phyloP scores from a whole-genome alignment of 1,139 yeast genomes.

The Kurtzmaniella quercitrusa region DNA sequence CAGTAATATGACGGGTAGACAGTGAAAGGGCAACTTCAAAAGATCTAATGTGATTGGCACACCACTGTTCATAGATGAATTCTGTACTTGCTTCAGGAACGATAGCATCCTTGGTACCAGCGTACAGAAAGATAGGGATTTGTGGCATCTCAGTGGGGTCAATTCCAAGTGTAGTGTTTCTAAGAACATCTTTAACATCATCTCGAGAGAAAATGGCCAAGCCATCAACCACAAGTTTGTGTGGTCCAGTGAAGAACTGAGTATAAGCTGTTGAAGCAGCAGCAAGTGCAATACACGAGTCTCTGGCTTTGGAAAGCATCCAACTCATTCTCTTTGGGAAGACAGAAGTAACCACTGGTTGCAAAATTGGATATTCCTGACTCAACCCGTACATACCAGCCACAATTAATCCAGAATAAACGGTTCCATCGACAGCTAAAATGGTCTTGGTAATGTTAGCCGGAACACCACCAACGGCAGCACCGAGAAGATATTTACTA shows the following conservation, averaged over 20 bases:
- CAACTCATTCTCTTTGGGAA: neutral
- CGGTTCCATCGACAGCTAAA: slow-evolving; percentile 19
- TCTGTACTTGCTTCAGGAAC: slow-evolving; percentile 21
- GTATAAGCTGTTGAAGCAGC: slow-evolving; percentile 1
- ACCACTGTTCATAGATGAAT: slow-evolving; percentile 28
- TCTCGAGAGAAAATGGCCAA: slow-evolving; percentile 13
- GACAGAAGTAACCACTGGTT: neutral
- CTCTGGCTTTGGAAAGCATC: neutral
- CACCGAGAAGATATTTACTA: slow-evolving; percentile 19
- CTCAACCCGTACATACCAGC: slow-evolving; percentile 23
- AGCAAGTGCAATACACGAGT: slow-evolving; percentile 3
- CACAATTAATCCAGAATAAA: slow-evolving; percentile 25
- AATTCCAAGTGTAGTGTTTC: slow-evolving; percentile 20
- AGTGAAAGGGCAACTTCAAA: slow-evolving; percentile 24
- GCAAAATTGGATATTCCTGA: slow-evolving; percentile 22
- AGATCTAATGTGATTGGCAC: slow-evolving; percentile 26
- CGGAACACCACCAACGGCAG: slow-evolving; percentile 30
- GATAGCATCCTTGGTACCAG: slow-evolving; percentile 25
- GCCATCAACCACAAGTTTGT: slow-evolving; percentile 15
- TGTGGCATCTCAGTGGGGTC: slow-evolving; percentile 18
- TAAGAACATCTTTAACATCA: slow-evolving; percentile 12
- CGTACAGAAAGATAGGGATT: slow-evolving; percentile 32
- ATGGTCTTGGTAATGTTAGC: slow-evolving; percentile 23
- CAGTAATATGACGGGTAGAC: slow-evolving; percentile 25
- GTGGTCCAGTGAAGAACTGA: slow-evolving; percentile 10